Base-by-base conservation (phyloP, 352 stramenopile genomes). In the Sclerospora graminicola region DNA sequence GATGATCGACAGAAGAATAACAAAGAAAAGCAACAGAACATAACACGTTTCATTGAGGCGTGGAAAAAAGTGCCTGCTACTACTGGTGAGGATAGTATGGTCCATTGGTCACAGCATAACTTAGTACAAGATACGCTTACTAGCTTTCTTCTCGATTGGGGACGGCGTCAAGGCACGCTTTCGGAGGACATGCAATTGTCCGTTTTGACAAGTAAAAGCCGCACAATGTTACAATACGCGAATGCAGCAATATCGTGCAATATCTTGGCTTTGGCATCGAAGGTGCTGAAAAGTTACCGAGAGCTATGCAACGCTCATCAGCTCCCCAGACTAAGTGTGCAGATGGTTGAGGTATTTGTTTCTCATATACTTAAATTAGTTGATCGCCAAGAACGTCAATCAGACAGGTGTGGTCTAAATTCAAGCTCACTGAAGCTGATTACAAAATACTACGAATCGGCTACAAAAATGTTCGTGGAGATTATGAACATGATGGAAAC, bases 291-390 rank as follows among this genome's bases (percentile, higher is more conserved):
- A 34, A 72, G 67, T 8, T 91, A 85, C 27, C 76, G 76, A 8
- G 73, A 84, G 38, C 37, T 84, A 8, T 91, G 79, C 51, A 88
- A 84, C 20, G 18, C 45, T 8, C 36, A 84, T 13, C 53, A 76
- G 10, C 61, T 91, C 0, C 71, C 79, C 2, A 91, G 89, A 42
- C 54, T 89, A 4, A 91, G 67, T 29, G 61, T 81, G 6, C 37
- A 77, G 8, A 91, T 91, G 79, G 65, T 89, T 9, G 63, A 88
- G 11, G 76, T 89, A 5, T 91, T 87, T 46, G 74, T 88, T 26
- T 82, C 72, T 1, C 79, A 91, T 21, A 68, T 91, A 14, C 63
- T 85, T 21, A 91, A 85, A 45, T 42, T 89, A 9, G 66, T 80
- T 9, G 69, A 82, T 46, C 66, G 70, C 0, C 73, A 86, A 51